Base-by-base conservation (phyloP, 78 protist species). In the Dictyostelium purpureum region DNA sequence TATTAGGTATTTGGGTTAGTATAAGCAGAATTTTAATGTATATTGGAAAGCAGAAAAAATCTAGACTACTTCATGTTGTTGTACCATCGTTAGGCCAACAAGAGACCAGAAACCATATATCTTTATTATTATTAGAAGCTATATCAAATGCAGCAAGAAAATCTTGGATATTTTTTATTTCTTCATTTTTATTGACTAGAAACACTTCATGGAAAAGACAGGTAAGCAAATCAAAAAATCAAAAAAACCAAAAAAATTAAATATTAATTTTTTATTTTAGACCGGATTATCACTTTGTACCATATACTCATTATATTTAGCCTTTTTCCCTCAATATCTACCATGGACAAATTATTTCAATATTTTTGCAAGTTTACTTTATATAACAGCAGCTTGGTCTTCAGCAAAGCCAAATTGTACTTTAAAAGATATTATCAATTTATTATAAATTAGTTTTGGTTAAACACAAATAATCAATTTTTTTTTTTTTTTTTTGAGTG, bases 261-360 rank as follows among this genome's bases (percentile, higher is more conserved):
- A n/a, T 65, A 18, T 37, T 65, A 65, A 26, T 6, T 19, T 67
- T 67, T 2, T 19, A 4, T 5, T 21, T 18, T 42, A 69, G 74
- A 49, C 80, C 24, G 94, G 88, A 9, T 26, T 89, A 37, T 59
- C 74, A 7, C 35, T 66, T 19, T 63, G 69, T 28, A 89, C 94
- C 1, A 37, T 38, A 11, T 89, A 89, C 24, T 89, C 94, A 43
- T 28, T 79, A 9, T 89, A 89, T 69, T 83, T 89, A 21, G 94
- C 94, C 18, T 63, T 79, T 33, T 40, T 89, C 9, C 79, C 88
- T 16, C 89, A 80, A 71, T 89, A 67, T 77, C 52, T 89, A 7
- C 94, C 94, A 21, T 76, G 94, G 89, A 78, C 94, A 4, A 89
- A 89, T 26, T 89, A 76, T 67, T 89, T 89, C 65, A 89, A 89